These are phyloP conservation scores for Fusarium lateritium DNA, from an alignment of 2,329 filamentous ascomycete species.

Conservation along the genomic window DNA sequence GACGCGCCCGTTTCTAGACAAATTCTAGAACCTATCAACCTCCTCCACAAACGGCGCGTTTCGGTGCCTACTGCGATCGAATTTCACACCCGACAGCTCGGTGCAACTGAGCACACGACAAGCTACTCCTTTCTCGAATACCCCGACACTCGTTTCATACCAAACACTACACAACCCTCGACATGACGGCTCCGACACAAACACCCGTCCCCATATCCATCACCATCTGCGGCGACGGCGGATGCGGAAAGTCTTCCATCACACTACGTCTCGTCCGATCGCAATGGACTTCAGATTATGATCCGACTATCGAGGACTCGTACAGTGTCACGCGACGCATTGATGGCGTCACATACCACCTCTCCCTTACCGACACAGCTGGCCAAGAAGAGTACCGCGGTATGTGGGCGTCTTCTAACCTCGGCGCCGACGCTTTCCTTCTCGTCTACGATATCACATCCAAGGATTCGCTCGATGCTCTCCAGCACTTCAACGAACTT, in stretches of 20 bases:
- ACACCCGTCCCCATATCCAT: conserved; percentile 75
- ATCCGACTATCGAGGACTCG: conserved; percentile 86
- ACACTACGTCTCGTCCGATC: conserved; percentile 85
- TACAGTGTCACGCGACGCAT: conserved; percentile 86
- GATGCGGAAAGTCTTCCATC: conserved; percentile 88
- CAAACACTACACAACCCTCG: conserved; percentile 2
- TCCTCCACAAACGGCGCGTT: conserved; percentile 35
- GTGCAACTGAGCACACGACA: conserved; percentile 1
- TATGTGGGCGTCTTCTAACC: conserved; percentile 86
- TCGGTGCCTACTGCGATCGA: conserved; percentile 26
- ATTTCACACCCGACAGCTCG: conserved; percentile 19
- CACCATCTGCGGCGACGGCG: conserved; percentile 89
- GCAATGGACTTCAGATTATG: conserved; percentile 88
- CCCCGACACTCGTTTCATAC: not conserved
- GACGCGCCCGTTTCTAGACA: conserved; percentile 27
- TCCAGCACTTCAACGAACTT: conserved; percentile 85
- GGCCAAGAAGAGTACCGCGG: conserved; percentile 93
- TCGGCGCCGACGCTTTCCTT: conserved; percentile 85
- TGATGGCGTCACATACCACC: conserved; percentile 85
- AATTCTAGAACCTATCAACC: conserved; percentile 31
- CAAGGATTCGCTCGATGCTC: conserved; percentile 75
- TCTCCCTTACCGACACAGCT: conserved; percentile 85
- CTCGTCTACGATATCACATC: conserved; percentile 91
- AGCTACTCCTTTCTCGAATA: conserved; percentile 7
- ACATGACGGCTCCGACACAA: conserved; percentile 44